Evolutionary conservation across 2,329 filamentous ascomycete genomes (phyloP).

Genomic region (Stagonosporopsis chrysanthemi): DNA sequence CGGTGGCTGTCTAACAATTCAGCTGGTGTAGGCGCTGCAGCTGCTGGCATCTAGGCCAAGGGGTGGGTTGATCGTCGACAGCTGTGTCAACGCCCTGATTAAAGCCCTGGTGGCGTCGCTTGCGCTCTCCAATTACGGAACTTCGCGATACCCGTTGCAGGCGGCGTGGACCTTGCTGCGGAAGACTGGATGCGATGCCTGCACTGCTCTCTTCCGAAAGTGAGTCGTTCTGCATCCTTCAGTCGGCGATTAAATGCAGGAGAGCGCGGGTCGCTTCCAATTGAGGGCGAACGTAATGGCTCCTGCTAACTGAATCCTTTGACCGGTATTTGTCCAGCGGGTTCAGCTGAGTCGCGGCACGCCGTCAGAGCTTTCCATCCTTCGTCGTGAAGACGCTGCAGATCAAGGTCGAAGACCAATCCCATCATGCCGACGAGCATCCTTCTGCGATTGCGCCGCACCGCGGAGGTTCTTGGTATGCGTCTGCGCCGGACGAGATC

Average conservation of each 20-base stretch:
- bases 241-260: neutral
- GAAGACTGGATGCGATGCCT: neutral
- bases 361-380: neutral
- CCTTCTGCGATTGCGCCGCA: neutral
- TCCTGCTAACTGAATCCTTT: neutral
- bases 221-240: neutral
- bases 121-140: neutral
- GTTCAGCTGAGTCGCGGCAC: neutral
- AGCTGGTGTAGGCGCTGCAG: neutral
- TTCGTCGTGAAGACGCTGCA: conserved; percentile 1
- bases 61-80: neutral
- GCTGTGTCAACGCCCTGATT: neutral
- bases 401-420: neutral
- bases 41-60: neutral
- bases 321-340: neutral
- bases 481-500: neutral
- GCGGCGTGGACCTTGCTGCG: neutral
- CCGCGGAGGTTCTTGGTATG: neutral
- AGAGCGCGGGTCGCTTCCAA: neutral
- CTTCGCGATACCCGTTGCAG: conserved; percentile 5
- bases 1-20: neutral
- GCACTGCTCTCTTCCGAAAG: neutral
- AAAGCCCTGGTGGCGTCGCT: neutral
- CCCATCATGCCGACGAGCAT: neutral
- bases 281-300: neutral